Conservation (phyloP, 768 basidiomycete species). For the Leccinum variicolor region DNA sequence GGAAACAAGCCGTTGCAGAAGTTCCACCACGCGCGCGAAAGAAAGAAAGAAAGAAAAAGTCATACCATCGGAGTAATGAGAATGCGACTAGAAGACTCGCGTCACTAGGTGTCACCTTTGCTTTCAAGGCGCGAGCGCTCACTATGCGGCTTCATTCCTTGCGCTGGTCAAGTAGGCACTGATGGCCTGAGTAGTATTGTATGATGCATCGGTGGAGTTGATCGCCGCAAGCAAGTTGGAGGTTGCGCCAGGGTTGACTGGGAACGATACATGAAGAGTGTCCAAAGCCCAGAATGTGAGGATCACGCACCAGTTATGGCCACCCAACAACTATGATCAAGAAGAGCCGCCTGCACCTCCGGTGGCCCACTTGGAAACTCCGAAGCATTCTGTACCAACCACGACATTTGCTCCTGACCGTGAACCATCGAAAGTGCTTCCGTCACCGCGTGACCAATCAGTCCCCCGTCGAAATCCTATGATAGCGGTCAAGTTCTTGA, state of each 20-base stretch:
- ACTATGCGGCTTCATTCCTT: constrained; percentile 61
- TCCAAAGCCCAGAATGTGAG: background rate
- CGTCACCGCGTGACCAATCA: constrained; percentile 46
- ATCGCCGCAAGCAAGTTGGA: constrained; percentile 37
- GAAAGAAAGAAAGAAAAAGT: background rate
- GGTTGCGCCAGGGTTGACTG: constrained; percentile 43
- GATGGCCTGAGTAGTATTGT: constrained; percentile 47
- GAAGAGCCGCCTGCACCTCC: constrained; percentile 43
- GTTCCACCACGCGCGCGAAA: background rate
- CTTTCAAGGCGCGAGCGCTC: constrained; percentile 19
- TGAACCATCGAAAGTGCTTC: constrained; percentile 33
- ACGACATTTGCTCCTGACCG: constrained; percentile 38
- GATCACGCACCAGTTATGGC: constrained; percentile 47
- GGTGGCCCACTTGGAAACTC: constrained; percentile 44
- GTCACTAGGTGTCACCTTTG: background rate
- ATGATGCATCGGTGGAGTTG: constrained; percentile 37
- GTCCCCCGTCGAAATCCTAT: constrained; percentile 60
- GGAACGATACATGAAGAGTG: background rate
- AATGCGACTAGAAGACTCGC: constrained; percentile 17
- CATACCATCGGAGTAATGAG: constrained; percentile 12
- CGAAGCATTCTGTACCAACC: constrained; percentile 40
- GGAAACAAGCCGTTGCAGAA: background rate
- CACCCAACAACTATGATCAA: constrained; percentile 52
- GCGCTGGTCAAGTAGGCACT: constrained; percentile 47
- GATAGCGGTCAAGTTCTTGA: background rate